A percentile compares a stretch with the other conserved stretches of the same genome.
Evolutionary conservation across 495 filamentous ascomycete genomes (phyloP).

Genomic region (Talaromyces liani): DNA sequence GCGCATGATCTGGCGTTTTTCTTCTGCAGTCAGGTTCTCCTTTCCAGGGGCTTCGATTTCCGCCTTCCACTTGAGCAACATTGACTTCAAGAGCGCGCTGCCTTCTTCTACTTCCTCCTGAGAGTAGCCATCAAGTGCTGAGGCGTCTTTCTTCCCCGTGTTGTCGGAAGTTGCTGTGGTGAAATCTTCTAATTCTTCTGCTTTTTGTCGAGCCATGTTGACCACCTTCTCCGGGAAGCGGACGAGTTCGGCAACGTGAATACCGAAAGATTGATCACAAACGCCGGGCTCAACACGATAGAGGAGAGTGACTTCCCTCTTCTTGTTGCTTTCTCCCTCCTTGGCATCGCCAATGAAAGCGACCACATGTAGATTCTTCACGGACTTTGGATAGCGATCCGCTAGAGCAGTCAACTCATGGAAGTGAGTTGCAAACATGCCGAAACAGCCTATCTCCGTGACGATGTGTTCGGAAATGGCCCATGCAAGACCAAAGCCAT

Average conservation of each 20-base stretch:
- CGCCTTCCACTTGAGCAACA: conserved; percentile 82
- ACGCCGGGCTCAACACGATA: conserved; percentile 95
- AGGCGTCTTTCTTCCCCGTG: conserved; percentile 44
- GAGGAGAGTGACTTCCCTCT: conserved; percentile 85
- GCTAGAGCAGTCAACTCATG: conserved; percentile 91
- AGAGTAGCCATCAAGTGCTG: conserved; percentile 48
- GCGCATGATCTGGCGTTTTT: conserved; percentile 73
- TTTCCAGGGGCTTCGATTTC: conserved; percentile 56
- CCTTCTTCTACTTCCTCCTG: conserved; percentile 89
- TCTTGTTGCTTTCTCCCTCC: conserved; percentile 31
- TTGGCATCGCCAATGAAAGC: conserved; percentile 73
- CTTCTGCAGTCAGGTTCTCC: conserved; percentile 54
- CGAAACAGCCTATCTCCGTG: conserved; percentile 85
- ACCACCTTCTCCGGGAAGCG: conserved; percentile 97
- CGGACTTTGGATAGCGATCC: conserved; percentile 70
- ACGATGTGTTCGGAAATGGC: conserved; percentile 97
- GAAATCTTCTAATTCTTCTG: conserved; percentile 96
- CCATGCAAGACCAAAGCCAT: conserved; percentile 97
- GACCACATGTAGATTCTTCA: conserved; percentile 90
- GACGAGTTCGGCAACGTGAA: conserved; percentile 96
- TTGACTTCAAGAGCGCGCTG: conserved; percentile 75
- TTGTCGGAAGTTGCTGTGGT: conserved; percentile 49
- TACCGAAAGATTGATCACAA: conserved; percentile 95
- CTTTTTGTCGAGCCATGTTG: conserved; percentile 96
- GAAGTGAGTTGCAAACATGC: conserved; percentile 96